Evolutionary conservation across 768 basidiomycete genomes (phyloP), one percentile per base, ranked within the genome.

Genomic region (Austroboletus eburneus): DNA sequence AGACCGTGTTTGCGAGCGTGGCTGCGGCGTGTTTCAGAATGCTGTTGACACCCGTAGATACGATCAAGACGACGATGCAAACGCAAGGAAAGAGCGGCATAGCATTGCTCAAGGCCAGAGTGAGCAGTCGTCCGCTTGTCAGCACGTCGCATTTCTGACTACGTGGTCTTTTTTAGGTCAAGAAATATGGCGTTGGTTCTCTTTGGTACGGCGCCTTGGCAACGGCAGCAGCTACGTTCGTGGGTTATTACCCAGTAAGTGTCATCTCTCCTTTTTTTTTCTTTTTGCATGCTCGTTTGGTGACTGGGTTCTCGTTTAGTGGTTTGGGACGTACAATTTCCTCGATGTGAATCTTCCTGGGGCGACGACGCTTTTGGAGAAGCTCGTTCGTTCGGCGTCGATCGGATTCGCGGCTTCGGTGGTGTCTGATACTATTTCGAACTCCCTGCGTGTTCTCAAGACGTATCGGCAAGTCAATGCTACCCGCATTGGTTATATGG

Each of bases 41-140:
- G 81, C 70, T 85, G n/a, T 69, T 97, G 29, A 95, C 90, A 0
- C 95, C 95, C 0, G 77, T 97, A 42, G 94, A 97, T 66, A 94
- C 94, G 1, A 58, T 96, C 52, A 96, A 97, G 76, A 98, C 95
- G 4, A 97, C 92, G 1, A 71, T 97, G 68, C 95, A 98, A 68
- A 88, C 95, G 0, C 85, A 94, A 58, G 94, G 94, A 12, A 78
- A 74, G 52, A 64, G 69, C 2, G 94, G 89, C 0, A 69, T 85
- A 45, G 58, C 63, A 25, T 78, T 97, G 40, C 70, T 97, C 30
- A 76, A 71, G 47, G 71, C 75, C 3, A 74, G 94, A 54, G 81
- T 91, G 52, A 41, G 74, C 27, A 6, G 74, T 61, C 23, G 18
- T 13, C 34, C 40, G 6, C 13, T 25, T 23, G 21, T 21, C 20